Evolutionary conservation across 805 yeast genomes (phyloP).

Genomic region (Yamadazyma takamatsuzukensis): DNA sequence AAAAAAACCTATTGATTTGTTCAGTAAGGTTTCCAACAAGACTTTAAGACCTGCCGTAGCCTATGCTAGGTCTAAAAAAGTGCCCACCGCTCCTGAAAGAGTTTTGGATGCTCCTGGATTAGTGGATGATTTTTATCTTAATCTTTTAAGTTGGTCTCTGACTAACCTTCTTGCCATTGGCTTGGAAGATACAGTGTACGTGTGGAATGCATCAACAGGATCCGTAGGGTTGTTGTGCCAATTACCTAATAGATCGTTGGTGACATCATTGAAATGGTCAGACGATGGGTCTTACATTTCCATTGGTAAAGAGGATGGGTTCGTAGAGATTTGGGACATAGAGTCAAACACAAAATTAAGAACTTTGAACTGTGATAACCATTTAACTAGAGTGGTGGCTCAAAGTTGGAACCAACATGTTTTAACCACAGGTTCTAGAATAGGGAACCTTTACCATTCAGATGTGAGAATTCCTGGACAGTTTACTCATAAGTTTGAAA

Average conservation of each 20-base stretch:
- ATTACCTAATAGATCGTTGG: constrained; percentile 41
- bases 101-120: constrained; percentile 96
- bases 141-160: constrained; percentile 82
- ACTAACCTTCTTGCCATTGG: constrained; percentile 86
- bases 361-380: constrained; percentile 68
- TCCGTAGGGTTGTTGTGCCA: constrained; percentile 68
- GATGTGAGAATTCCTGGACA: constrained; percentile 87
- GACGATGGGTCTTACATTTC: constrained; percentile 84
- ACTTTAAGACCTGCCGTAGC: constrained; percentile 48
- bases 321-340: constrained; percentile 90
- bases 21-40: constrained; percentile 23
- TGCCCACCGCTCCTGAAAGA: constrained; percentile 86
- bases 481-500: constrained; percentile 50
- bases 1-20: constrained; percentile 32
- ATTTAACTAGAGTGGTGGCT: constrained; percentile 68
- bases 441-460: constrained; percentile 80
- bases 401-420: constrained; percentile 83
- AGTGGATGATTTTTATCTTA: constrained; percentile 87
- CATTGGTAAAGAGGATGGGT: constrained; percentile 80
- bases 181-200: constrained; percentile 74
- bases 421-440: constrained; percentile 81
- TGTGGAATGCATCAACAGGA: constrained; percentile 89
- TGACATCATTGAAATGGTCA: constrained; percentile 84
- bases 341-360: constrained; percentile 72
- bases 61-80: constrained; percentile 65